Conservation (phyloP, 2,329 filamentous ascomycete species). For the Xylaria sp. region DNA sequence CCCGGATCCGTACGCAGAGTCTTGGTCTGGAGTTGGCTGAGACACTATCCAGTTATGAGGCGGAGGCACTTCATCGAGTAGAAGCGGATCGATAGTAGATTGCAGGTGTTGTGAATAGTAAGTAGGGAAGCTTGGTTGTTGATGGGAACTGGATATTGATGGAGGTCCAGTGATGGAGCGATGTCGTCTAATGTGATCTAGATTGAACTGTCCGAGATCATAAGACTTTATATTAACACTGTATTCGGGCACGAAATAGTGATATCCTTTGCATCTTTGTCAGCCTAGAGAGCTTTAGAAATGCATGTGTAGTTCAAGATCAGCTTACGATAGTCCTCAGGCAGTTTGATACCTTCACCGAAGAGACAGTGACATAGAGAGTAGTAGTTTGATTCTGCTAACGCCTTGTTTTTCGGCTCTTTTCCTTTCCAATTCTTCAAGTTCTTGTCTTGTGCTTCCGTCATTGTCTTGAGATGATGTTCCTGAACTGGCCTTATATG, state of each 20-base stretch:
- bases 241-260: slow-evolving; percentile 19
- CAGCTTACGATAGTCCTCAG: slow-evolving; percentile 13
- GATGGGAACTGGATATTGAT: neutral
- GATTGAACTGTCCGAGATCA: neutral
- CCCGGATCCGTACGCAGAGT: slow-evolving; percentile 25
- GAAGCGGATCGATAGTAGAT: slow-evolving; percentile 1
- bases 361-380: slow-evolving; percentile 21
- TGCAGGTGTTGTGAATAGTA: neutral
- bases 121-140: neutral
- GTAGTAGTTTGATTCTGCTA: slow-evolving; percentile 1
- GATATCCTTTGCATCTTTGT: slow-evolving; percentile 10
- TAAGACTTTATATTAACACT: neutral
- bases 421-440: neutral
- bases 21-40: neutral
- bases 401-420: neutral
- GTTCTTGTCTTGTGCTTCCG: slow-evolving; percentile 6
- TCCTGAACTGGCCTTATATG: neutral
- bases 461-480: slow-evolving; percentile 19
- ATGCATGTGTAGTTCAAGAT: neutral
- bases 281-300: neutral
- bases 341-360: slow-evolving; percentile 6
- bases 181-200: slow-evolving; percentile 2
- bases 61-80: slow-evolving; percentile 6
- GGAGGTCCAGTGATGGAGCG: neutral
- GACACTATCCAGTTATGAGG: neutral